phyloP scores from a whole-genome alignment of 1,284 basidiomycete species.

The Tilletia setariae region DNA sequence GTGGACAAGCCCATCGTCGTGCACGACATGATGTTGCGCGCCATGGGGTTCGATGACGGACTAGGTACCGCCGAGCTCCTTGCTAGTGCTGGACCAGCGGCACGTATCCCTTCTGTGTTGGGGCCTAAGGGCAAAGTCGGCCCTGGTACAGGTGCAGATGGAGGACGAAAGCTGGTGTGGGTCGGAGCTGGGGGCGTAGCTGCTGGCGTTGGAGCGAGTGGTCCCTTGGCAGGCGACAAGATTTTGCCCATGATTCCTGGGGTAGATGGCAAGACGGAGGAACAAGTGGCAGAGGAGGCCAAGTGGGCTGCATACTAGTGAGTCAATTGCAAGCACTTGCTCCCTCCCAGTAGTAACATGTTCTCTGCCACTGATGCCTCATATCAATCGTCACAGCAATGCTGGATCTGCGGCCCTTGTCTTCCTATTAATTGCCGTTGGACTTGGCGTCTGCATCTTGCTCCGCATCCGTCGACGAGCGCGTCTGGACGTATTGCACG shows the following conservation, averaged over 20 bases:
- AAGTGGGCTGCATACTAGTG: conserved; percentile 46
- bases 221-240: conserved; percentile 21
- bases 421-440: conserved; percentile 68
- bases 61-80: conserved; percentile 68
- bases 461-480: conserved; percentile 63
- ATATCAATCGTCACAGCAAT: conserved; percentile 74
- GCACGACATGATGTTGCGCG: conserved; percentile 85
- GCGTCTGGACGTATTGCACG: conserved; percentile 21
- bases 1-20: conserved; percentile 82
- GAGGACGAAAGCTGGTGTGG: conserved; percentile 57
- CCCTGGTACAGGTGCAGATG: conserved; percentile 60
- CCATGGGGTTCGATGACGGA: conserved; percentile 31
- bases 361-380: conserved; percentile 5
- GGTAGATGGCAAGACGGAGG: conserved; percentile 51
- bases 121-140: not conserved
- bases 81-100: conserved; percentile 69
- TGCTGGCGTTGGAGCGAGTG: conserved; percentile 27
- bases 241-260: conserved; percentile 57
- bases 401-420: conserved; percentile 81
- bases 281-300: conserved; percentile 47
- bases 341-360: too few species aligned
- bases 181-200: conserved; percentile 23
- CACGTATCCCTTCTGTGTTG: conserved; percentile 60
- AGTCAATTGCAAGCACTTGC: conserved; percentile 49
- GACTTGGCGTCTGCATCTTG: conserved; percentile 72